A percentile compares a stretch with the other conserved stretches of the same genome.
phyloP scores from a whole-genome alignment of 2,329 filamentous ascomycete species.

The Emmonsia crescens region DNA sequence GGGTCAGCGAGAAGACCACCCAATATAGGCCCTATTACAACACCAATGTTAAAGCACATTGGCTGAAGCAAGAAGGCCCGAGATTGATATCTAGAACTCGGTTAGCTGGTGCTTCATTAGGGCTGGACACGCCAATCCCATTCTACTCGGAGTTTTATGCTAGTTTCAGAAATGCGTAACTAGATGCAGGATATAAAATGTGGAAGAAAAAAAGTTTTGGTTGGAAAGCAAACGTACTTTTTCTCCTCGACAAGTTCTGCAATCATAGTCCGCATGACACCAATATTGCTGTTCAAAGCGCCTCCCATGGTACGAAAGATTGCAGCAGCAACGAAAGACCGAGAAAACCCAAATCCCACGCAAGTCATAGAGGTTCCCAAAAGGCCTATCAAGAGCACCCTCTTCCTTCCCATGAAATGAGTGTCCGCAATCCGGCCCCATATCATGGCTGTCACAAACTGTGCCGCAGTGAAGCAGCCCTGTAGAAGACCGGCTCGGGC shows the following conservation, averaged over 20 bases:
- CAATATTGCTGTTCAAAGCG: conserved; percentile 60
- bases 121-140: not conserved
- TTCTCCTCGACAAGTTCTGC: conserved; percentile 61
- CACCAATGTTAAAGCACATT: conserved; percentile 60
- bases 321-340: conserved; percentile 51
- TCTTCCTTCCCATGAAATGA: conserved; percentile 59
- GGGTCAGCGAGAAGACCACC: conserved; percentile 61
- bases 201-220: too few species aligned
- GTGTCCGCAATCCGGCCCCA: conserved; percentile 66
- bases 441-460: conserved; percentile 70
- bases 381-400: conserved; percentile 65
- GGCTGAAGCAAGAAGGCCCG: conserved; percentile 50
- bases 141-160: not conserved
- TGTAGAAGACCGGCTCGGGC: conserved; percentile 67
- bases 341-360: conserved; percentile 58
- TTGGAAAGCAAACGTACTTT: conserved; percentile 35
- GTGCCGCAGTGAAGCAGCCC: conserved; percentile 68
- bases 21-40: conserved; percentile 48
- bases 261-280: conserved; percentile 65
- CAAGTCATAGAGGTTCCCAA: conserved; percentile 56
- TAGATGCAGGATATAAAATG: not conserved
- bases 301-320: conserved; percentile 58
- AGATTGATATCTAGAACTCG: conserved; percentile 33
- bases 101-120: not conserved
- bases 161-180: not conserved